Evolutionary conservation across 2,329 filamentous ascomycete genomes (phyloP), one percentile per base, ranked within the genome.

Genomic region (Orbilia blumenaviensis): DNA sequence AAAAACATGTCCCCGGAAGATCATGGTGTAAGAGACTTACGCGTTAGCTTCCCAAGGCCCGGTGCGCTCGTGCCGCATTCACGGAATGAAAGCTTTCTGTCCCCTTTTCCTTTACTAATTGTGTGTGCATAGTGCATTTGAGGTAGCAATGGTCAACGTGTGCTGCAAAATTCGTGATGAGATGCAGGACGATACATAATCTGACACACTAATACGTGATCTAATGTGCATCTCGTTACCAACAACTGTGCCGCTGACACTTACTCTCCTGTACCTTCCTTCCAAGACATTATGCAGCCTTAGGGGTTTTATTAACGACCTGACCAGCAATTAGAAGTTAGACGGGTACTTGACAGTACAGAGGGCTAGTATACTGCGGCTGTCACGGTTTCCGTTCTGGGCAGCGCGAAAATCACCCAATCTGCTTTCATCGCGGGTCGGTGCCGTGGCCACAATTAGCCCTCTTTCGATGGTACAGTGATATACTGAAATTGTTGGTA

Each of bases 261-360:
- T 42, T 54, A n/a, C 6, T 8, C 21, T 63, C 41, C 60, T 48
- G 23, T 63, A 5, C 25, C 14, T 34, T 29, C 25, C 18, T 27
- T 50, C 29, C 25, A 48, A 48, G 29, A 63, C 60, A 44, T 46
- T 27, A 9, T 60, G 36, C 54, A n/a, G 42, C 42, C 42, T 50
- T 38, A 50, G 42, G 54, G 34, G n/a, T 12, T 42, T 42, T 12
- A 25, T 23, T 44, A 23, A 32, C 32, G 21, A 27, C 44, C 44
- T 48, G 10, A 12, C 44, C 23, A 16, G 27, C 44, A 48, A 10
- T 5, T 21, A 16, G 44, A 48, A 48, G 2, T 27, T 9, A 12
- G 6, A 44, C 7, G 21, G 23, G n/a, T 10, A n/a, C 44, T 10
- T 3, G 36, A 8, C 29, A n/a, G 14, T 41, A 6, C 36, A 10